These are phyloP conservation scores for Backusella sp. DNA, from an alignment of 192 early-diverging fungal species.

Conservation along the genomic window DNA sequence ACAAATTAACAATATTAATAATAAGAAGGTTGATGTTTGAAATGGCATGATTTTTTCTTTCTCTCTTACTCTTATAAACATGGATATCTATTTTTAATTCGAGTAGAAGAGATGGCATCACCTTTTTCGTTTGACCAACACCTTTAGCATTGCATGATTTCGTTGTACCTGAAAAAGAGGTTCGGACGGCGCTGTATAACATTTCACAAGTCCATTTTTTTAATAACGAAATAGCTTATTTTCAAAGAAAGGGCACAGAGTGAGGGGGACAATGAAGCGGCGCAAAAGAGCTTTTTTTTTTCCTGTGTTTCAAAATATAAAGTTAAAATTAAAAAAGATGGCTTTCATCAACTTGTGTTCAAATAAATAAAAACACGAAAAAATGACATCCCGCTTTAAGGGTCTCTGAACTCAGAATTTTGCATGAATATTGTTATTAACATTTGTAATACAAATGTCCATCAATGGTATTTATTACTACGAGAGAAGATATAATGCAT, in stretches of 20 bases:
- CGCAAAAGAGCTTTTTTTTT: background rate
- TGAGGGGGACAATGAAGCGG: background rate
- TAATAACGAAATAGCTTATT: background rate
- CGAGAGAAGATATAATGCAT: no score
- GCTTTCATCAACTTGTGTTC: background rate
- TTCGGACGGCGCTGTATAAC: background rate
- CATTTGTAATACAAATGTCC: no score
- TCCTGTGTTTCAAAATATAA: background rate
- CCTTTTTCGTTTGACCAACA: background rate
- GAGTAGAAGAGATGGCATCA: background rate
- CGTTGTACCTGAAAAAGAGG: background rate
- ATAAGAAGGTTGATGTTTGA: background rate
- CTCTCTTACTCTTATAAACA: background rate
- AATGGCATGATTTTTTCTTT: background rate
- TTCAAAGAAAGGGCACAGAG: background rate
- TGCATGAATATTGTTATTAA: no score
- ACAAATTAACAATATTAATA: no score
- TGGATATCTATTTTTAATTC: background rate
- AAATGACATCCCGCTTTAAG: background rate
- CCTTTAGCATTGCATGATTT: background rate
- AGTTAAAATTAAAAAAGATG: constrained; percentile 1
- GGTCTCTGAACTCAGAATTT: no score
- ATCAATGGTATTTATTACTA: no score
- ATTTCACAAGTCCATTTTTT: background rate
- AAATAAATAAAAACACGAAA: background rate